Conservation (phyloP, 2,329 filamentous ascomycete species). For the Stachybotrys chlorohalonatus region DNA sequence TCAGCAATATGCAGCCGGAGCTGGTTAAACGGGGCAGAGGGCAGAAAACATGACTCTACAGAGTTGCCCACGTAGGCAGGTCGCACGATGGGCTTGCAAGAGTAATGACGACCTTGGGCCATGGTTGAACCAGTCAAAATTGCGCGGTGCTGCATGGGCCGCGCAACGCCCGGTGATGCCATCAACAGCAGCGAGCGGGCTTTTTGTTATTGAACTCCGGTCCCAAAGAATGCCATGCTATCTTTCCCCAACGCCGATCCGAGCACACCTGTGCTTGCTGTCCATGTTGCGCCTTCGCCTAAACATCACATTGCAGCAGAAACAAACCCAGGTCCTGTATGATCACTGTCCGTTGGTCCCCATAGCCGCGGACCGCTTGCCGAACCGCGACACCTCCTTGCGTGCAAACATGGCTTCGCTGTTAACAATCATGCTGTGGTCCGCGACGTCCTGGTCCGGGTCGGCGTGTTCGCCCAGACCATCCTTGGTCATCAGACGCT, state of each 20-base stretch:
- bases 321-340: background rate
- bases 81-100: no score
- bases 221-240: no score
- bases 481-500: slow-evolving; percentile 35
- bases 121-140: no score
- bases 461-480: slow-evolving; percentile 21
- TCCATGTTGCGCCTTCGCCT: background rate
- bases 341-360: background rate
- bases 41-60: no score
- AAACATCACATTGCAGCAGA: background rate
- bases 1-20: no score
- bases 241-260: background rate
- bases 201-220: no score
- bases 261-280: background rate
- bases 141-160: no score
- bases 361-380: slow-evolving; percentile 25
- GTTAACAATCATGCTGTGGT: slow-evolving; percentile 58
- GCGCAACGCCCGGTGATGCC: no score
- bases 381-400: slow-evolving; percentile 41
- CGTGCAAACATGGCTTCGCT: slow-evolving; percentile 43
- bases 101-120: no score
- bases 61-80: no score
- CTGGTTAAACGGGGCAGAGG: no score
- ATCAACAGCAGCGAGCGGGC: no score
- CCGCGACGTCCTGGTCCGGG: slow-evolving; percentile 41